Conservation (phyloP, 768 basidiomycete species). For the Suillus fuscotomentosus region DNA sequence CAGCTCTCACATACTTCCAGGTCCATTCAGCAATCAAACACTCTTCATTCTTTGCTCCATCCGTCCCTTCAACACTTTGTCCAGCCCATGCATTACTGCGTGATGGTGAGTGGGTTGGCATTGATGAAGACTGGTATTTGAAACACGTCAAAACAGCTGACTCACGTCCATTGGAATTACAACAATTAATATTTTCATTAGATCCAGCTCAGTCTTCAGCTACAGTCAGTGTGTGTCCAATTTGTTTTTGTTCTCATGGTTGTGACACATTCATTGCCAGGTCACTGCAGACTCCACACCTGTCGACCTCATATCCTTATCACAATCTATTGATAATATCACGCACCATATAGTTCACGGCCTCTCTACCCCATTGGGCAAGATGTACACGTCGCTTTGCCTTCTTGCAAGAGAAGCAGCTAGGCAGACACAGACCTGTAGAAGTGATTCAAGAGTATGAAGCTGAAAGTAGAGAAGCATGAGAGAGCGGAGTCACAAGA, state of each 20-base stretch:
- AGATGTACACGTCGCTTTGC: no score
- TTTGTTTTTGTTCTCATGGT: no score
- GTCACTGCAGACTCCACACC: no score
- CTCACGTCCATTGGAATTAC: constrained; percentile 56
- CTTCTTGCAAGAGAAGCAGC: no score
- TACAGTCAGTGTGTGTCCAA: no score
- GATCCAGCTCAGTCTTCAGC: no score
- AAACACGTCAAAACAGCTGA: constrained; percentile 29
- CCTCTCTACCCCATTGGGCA: no score
- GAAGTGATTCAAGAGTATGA: background rate
- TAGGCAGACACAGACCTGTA: no score
- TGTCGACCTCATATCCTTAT: no score
- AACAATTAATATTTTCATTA: constrained; percentile 52
- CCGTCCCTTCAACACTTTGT: constrained; percentile 44
- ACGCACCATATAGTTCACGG: no score
- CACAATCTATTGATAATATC: no score
- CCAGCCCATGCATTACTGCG: constrained; percentile 56
- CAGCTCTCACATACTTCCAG: constrained; percentile 83
- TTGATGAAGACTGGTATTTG: constrained; percentile 54
- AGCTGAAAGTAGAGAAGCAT: background rate
- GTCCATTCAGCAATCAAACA: constrained; percentile 73
- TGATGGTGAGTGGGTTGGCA: constrained; percentile 60
- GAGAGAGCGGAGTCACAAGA: background rate
- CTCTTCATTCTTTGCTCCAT: constrained; percentile 61
- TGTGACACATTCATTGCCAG: no score